Conservation (phyloP, 2,329 filamentous ascomycete species). For the Ilyonectria mors-panacis region DNA sequence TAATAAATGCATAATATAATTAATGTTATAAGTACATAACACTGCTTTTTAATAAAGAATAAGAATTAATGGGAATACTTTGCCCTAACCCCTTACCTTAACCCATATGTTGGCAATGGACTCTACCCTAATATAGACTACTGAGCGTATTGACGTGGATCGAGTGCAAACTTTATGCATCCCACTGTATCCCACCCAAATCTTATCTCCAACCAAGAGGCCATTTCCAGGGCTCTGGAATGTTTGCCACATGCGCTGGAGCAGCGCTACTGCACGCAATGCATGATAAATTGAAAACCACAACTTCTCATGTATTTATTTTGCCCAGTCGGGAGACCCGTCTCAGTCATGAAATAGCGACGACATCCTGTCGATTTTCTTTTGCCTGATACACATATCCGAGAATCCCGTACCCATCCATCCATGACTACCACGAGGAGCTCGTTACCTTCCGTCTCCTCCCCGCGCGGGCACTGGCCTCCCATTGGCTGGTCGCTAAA, state of each 20-base stretch:
- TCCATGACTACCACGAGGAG: not conserved
- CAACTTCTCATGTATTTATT: not conserved
- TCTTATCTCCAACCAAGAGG: not conserved
- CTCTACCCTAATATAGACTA: no score
- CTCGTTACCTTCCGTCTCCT: not conserved
- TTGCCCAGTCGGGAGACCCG: not conserved
- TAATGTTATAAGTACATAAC: no score
- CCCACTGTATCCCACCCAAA: no score
- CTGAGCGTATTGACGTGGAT: no score
- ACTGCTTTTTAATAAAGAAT: no score
- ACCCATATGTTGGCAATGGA: no score
- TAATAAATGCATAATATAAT: no score
- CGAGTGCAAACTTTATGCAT: no score
- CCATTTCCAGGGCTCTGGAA: not conserved
- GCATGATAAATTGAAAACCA: not conserved
- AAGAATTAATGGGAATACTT: no score
- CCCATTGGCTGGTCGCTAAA: constrained; percentile 12
- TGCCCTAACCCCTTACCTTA: no score
- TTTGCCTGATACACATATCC: not conserved
- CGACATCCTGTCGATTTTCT: not conserved
- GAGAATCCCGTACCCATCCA: not conserved
- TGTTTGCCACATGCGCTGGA: not conserved
- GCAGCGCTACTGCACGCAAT: not conserved
- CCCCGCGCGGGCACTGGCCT: not conserved
- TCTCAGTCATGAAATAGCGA: not conserved